Evolutionary conservation across 208 protist genomes (phyloP), one percentile per base, ranked within the genome.

Genomic region (Trichomonas vaginalis): DNA sequence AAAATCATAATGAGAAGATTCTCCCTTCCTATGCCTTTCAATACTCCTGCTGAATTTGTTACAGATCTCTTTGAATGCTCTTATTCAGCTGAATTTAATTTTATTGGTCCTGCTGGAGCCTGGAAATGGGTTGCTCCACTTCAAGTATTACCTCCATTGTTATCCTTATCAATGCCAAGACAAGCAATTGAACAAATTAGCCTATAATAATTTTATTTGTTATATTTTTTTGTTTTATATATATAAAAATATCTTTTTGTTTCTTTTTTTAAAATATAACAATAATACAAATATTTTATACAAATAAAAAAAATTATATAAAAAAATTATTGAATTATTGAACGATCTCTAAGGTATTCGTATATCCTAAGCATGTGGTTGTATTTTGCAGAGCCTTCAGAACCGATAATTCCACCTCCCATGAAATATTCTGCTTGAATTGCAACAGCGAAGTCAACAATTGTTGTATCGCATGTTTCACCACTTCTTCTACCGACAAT

Each of bases 351-450:
- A 35, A 92, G 17, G 37, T 92, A 92, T 51, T 92, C 86, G n/a
- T 92, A 48, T 39, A 92, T 92, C 17, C 86, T 48, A 9, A 92
- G 45, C 86, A 92, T 92, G 17, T 92, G 86, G 86, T 92, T 92
- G n/a, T 92, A 92, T 21, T 92, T 92, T 32, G 86, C 23, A 39
- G 45, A 51, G 0, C 86, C 86, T 39, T 92, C 86, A 51, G 86
- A 42, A 39, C 45, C 40, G 37, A 51, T 51, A n/a, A 51, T 17
- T 48, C 86, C 86, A 39, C 86, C 86, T 15, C 40, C 86, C 86
- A 92, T 92, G 27, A 51, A 92, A 92, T 51, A 92, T 51, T 92
- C 86, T 21, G 40, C 46, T 51, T 92, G 86, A 39, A 92, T 92
- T 35, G 86, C 86, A 51, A 92, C 86, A 39, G 86, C 15, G 37